These are phyloP conservation scores for Rhizopogon vinicolor DNA, from an alignment of 768 basidiomycete genomes.

Conservation along the genomic window DNA sequence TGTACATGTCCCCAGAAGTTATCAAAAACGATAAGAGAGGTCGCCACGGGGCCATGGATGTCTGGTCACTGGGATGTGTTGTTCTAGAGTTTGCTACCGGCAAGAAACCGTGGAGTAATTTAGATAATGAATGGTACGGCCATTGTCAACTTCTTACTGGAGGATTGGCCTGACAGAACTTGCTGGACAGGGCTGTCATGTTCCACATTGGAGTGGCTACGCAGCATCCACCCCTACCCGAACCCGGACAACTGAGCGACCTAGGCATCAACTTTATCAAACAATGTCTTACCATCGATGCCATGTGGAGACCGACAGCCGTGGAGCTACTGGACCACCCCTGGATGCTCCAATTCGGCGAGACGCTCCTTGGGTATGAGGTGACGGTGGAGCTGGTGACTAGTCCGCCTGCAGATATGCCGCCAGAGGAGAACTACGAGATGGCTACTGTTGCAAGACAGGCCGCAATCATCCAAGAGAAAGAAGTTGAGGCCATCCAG, in stretches of 20 bases:
- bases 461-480: constrained; percentile 52
- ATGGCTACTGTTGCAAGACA: constrained; percentile 50
- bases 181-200: constrained; percentile 88
- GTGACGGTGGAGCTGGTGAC: constrained; percentile 55
- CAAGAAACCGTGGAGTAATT: constrained; percentile 96
- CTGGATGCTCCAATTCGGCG: constrained; percentile 86
- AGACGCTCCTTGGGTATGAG: constrained; percentile 63
- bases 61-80: constrained; percentile 98
- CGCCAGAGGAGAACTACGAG: constrained; percentile 46
- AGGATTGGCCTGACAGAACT: background rate
- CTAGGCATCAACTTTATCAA: constrained; percentile 92
- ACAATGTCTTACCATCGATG: constrained; percentile 85
- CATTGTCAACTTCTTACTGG: background rate
- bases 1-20: constrained; percentile 99
- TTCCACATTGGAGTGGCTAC: constrained; percentile 98
- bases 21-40: constrained; percentile 92
- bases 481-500: constrained; percentile 54
- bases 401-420: constrained; percentile 40
- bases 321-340: constrained; percentile 79
- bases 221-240: constrained; percentile 93
- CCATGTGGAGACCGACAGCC: constrained; percentile 78
- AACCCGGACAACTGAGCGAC: constrained; percentile 83
- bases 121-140: constrained; percentile 95
- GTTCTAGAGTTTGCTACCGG: constrained; percentile 96
- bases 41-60: constrained; percentile 92